These are phyloP conservation scores for Berkeleyomyces rouxiae DNA, from an alignment of 2,329 filamentous ascomycete species.

Conservation along the genomic window DNA sequence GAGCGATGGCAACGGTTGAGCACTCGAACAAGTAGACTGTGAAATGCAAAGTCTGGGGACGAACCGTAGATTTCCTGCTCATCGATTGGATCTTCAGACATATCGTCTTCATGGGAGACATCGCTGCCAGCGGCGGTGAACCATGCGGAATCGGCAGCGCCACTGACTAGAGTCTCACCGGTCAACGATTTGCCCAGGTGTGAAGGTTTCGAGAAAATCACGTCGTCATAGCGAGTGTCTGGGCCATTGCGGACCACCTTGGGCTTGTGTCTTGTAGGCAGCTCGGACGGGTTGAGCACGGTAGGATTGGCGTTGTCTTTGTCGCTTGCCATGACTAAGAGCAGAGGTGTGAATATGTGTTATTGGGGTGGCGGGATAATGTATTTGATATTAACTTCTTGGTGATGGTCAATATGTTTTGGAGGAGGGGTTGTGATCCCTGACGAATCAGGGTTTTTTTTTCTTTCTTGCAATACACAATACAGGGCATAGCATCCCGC, in stretches of 20 bases:
- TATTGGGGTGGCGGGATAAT: background rate
- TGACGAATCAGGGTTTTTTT: background rate
- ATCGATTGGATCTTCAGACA: slow-evolving; percentile 58
- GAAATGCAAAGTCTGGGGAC: slow-evolving; percentile 14
- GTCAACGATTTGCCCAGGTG: slow-evolving; percentile 25
- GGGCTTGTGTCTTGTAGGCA: slow-evolving; percentile 54
- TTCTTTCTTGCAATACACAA: background rate
- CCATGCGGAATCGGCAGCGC: slow-evolving; percentile 14
- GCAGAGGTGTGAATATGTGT: background rate
- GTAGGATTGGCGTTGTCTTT: slow-evolving; percentile 79
- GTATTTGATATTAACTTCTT: background rate
- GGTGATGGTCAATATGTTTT: background rate
- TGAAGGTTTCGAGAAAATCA: slow-evolving; percentile 30
- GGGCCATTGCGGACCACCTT: slow-evolving; percentile 30
- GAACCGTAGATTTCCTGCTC: slow-evolving; percentile 92
- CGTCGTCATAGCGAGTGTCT: slow-evolving; percentile 30
- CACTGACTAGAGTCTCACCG: background rate
- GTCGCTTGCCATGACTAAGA: slow-evolving; percentile 6
- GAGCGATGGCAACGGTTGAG: background rate
- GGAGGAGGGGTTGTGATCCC: background rate
- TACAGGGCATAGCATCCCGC: background rate
- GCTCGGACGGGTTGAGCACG: slow-evolving; percentile 72
- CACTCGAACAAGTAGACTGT: background rate
- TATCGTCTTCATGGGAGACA: slow-evolving; percentile 33
- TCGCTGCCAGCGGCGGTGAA: slow-evolving; percentile 26